Conservation (phyloP, 768 basidiomycete species). For the Ephemerocybe angulata region DNA sequence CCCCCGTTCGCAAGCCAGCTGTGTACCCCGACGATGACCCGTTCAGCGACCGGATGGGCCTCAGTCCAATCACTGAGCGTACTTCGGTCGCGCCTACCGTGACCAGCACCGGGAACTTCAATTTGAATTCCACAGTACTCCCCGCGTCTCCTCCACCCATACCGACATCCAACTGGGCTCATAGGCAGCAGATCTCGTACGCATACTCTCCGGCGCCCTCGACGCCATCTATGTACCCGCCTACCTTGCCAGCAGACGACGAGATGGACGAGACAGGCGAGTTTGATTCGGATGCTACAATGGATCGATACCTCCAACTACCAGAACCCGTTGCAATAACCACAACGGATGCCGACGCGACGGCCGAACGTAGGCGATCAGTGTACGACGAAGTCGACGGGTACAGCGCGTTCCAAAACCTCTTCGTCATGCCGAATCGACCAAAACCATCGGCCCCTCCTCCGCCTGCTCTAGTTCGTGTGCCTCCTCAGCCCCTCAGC, state of each 20-base stretch:
- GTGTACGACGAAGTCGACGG: not conserved
- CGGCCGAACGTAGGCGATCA: not conserved
- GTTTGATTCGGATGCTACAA: not conserved
- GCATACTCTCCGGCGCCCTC: conserved; percentile 4
- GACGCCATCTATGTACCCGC: conserved; percentile 8
- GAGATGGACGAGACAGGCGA: not conserved
- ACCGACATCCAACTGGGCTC: not conserved
- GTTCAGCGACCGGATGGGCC: not conserved
- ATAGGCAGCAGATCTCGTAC: not conserved
- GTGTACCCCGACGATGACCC: not conserved
- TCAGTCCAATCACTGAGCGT: not conserved
- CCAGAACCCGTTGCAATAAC: not conserved
- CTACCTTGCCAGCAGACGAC: conserved; percentile 6
- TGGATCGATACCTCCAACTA: not conserved
- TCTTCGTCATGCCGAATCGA: not conserved
- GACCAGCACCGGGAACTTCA: not conserved
- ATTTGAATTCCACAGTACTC: not conserved
- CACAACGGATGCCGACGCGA: not conserved
- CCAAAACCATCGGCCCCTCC: not conserved
- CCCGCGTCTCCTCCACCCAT: not conserved
- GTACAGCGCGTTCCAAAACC: not conserved
- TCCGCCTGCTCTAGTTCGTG: not conserved
- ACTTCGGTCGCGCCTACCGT: not conserved
- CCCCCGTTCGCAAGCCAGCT: not conserved
- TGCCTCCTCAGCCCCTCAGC: not conserved